Conservation (phyloP, 78 protist species). For the Dictyostelium citrinum region DNA sequence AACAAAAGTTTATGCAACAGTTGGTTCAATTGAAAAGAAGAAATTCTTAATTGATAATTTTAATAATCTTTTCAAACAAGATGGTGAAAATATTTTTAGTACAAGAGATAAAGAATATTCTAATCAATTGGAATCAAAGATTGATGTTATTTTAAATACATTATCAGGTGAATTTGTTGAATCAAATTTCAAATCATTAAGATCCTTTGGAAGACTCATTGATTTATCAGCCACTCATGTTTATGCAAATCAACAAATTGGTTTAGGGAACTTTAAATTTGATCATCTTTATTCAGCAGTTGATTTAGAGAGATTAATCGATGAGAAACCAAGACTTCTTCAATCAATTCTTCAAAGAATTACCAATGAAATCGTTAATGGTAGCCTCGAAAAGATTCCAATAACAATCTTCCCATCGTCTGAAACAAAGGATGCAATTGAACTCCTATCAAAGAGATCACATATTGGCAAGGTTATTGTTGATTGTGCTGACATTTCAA, state of each 20-base stretch:
- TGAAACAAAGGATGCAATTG: background rate
- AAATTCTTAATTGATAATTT: background rate
- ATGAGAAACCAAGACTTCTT: slow-evolving; percentile 10
- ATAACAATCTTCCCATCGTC: background rate
- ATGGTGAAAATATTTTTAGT: slow-evolving; percentile 1
- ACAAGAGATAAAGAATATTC: slow-evolving; percentile 12
- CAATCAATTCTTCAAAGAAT: background rate
- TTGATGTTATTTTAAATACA: slow-evolving; percentile 75
- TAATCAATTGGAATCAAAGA: slow-evolving; percentile 32
- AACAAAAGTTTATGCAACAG: slow-evolving; percentile 5
- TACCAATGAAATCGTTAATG: background rate
- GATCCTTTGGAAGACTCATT: slow-evolving; percentile 54
- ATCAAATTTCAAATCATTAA: slow-evolving; percentile 12
- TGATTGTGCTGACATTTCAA: background rate
- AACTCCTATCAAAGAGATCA: background rate
- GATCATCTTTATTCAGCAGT: slow-evolving; percentile 38
- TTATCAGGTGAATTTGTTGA: slow-evolving; percentile 48
- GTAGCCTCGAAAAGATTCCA: background rate
- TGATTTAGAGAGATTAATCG: slow-evolving; percentile 42
- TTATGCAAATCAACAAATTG: slow-evolving; percentile 46
- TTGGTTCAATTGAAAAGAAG: slow-evolving; percentile 37
- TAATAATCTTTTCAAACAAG: background rate
- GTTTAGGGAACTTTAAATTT: slow-evolving; percentile 13
- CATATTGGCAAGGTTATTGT: slow-evolving; percentile 67
- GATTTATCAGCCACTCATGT: slow-evolving; percentile 68